phyloP scores from a whole-genome alignment of 192 early-diverging fungal species.

The Ramicandelaber brevisporus region DNA sequence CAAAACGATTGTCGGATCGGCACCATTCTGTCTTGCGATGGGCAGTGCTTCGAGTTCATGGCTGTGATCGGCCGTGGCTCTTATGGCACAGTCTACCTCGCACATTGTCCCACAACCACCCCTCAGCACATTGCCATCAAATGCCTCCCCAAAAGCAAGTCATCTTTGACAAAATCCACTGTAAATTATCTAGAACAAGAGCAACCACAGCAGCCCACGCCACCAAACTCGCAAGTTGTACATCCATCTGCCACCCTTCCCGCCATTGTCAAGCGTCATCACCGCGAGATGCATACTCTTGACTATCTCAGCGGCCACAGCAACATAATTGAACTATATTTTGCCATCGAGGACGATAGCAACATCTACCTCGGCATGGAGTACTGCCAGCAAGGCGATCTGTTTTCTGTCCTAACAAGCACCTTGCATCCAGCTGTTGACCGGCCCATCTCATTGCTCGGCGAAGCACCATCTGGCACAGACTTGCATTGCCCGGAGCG shows the following conservation, averaged over 20 bases:
- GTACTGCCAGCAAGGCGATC: constrained; percentile 18
- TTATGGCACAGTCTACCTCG: constrained; percentile 51
- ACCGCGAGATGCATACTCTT: constrained; percentile 36
- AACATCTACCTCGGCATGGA: constrained; percentile 38
- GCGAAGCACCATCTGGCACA: too few species aligned
- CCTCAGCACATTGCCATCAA: constrained; percentile 38
- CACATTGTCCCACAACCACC: constrained; percentile 25
- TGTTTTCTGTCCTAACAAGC: constrained; percentile 17
- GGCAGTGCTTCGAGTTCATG: constrained; percentile 14
- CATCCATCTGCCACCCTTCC: constrained; percentile 18
- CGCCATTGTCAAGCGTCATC: constrained; percentile 34
- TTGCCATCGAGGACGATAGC: constrained; percentile 29
- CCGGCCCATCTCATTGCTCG: constrained; percentile 18
- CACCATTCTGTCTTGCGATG: too few species aligned
- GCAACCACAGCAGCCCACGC: too few species aligned
- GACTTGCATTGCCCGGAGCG: too few species aligned
- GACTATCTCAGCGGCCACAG: constrained; percentile 29
- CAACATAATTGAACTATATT: constrained; percentile 39
- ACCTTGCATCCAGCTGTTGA: constrained; percentile 17
- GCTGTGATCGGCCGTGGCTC: constrained; percentile 45
- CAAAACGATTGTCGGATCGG: too few species aligned
- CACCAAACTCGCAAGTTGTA: too few species aligned
- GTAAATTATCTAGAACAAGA: too few species aligned
- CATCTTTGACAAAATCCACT: too few species aligned
- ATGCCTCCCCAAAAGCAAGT: constrained; percentile 39